Conservation (phyloP, 805 yeast genomes). For the Candida pseudofarinosa region DNA sequence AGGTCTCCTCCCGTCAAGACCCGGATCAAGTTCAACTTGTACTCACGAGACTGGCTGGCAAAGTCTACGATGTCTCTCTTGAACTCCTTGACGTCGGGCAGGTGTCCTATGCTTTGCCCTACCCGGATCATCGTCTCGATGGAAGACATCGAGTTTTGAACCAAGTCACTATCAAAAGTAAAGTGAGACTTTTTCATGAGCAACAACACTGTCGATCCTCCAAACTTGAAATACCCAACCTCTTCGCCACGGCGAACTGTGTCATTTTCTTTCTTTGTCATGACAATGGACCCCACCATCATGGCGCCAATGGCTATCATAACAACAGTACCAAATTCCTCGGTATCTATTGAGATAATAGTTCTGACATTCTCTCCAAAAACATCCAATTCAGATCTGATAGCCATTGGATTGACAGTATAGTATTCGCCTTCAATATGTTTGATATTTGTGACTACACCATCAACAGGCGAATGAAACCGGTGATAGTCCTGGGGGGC, state of each 20-base stretch:
- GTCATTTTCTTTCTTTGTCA: constrained; percentile 63
- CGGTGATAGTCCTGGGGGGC: constrained; percentile 98
- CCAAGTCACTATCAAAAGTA: constrained; percentile 69
- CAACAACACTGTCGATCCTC: constrained; percentile 83
- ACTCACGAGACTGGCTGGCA: constrained; percentile 42
- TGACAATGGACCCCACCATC: constrained; percentile 93
- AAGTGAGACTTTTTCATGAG: constrained; percentile 52
- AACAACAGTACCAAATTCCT: constrained; percentile 72
- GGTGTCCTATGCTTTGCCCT: constrained; percentile 90
- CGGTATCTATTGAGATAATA: constrained; percentile 70
- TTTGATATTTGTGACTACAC: constrained; percentile 60
- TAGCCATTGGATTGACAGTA: constrained; percentile 97
- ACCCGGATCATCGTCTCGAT: constrained; percentile 83
- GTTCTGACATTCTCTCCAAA: constrained; percentile 88
- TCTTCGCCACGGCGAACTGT: constrained; percentile 68
- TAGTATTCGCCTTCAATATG: constrained; percentile 86
- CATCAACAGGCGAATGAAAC: constrained; percentile 85
- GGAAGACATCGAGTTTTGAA: constrained; percentile 59
- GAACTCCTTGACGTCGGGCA: constrained; percentile 45
- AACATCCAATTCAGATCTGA: constrained; percentile 82
- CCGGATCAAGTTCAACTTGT: constrained; percentile 48
- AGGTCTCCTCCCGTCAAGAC: constrained; percentile 55
- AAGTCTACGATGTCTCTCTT: constrained; percentile 46
- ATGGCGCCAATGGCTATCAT: constrained; percentile 91
- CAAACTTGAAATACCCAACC: constrained; percentile 91